A percentile compares a stretch with the other conserved stretches of the same genome.
Conservation (phyloP, 2,329 filamentous ascomycete species). For the Coleophoma cylindrospora region DNA sequence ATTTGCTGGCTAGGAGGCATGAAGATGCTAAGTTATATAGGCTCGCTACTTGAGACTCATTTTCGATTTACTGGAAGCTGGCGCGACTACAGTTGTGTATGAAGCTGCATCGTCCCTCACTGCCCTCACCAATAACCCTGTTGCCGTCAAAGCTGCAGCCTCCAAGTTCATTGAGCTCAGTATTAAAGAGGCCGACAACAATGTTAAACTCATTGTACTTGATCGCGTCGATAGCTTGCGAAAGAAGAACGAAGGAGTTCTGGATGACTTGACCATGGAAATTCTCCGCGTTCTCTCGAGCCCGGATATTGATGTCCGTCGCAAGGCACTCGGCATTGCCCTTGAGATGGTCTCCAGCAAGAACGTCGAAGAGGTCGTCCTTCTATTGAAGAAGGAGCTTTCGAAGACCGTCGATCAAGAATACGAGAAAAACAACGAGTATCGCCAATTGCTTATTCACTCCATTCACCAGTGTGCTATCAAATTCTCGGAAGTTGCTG, state of each 20-base stretch:
- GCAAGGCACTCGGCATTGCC: conserved; percentile 84
- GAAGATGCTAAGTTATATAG: conserved; percentile 32
- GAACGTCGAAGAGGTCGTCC: conserved; percentile 95
- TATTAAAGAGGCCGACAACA: conserved; percentile 98
- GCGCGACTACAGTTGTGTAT: conserved; percentile 91
- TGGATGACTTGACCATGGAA: conserved; percentile 96
- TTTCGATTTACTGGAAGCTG: conserved; percentile 91
- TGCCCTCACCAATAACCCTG: conserved; percentile 89
- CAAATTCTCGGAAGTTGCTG: conserved; percentile 97
- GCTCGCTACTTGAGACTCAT: conserved; percentile 90
- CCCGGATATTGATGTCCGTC: conserved; percentile 90
- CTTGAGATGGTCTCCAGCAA: conserved; percentile 98
- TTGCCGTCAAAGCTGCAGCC: conserved; percentile 94
- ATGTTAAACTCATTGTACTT: conserved; percentile 96
- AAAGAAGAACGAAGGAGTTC: conserved; percentile 81
- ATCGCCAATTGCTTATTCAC: conserved; percentile 91
- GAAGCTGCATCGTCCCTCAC: conserved; percentile 95
- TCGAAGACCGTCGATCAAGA: conserved; percentile 97
- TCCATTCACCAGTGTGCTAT: conserved; percentile 98
- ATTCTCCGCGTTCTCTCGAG: conserved; percentile 91
- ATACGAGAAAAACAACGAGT: conserved; percentile 97
- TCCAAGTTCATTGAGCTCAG: conserved; percentile 94
- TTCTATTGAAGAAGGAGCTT: conserved; percentile 94
- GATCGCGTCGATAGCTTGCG: conserved; percentile 87
- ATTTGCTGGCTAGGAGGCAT: too few species aligned